These are phyloP conservation scores for Penicillium sp. DNA, from an alignment of 2,329 filamentous ascomycete species.

Conservation along the genomic window DNA sequence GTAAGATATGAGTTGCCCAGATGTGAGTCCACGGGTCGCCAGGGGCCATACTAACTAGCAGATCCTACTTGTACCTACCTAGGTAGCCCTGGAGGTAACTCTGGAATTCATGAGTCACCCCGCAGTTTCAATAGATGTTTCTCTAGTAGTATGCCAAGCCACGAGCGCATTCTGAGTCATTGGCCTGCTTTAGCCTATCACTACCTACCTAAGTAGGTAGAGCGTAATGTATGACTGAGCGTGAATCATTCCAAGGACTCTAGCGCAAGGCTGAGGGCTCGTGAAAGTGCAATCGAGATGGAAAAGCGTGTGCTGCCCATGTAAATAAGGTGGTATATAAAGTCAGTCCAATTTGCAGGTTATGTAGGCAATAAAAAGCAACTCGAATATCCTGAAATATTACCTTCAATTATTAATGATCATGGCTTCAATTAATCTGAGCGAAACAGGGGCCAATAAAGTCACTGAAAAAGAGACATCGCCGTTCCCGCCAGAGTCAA, in stretches of 20 bases:
- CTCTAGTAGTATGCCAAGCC: neutral
- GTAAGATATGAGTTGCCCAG: too few species aligned
- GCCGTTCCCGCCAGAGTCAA: neutral
- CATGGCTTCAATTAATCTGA: neutral
- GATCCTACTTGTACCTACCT: too few species aligned
- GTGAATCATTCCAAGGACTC: neutral
- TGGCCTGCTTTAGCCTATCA: neutral
- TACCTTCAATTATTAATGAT: too few species aligned
- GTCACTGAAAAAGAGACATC: neutral
- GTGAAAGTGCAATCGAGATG: neutral
- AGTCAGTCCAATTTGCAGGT: neutral
- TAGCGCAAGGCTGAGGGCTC: neutral
- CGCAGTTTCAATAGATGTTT: too few species aligned
- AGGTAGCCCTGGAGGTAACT: too few species aligned
- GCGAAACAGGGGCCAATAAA: neutral
- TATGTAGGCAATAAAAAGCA: neutral
- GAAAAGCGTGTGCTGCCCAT: neutral
- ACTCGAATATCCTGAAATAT: too few species aligned
- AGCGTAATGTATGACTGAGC: neutral
- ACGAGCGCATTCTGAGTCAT: neutral
- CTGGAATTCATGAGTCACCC: too few species aligned
- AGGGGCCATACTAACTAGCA: too few species aligned
- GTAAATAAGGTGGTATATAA: neutral
- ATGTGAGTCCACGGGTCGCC: too few species aligned
- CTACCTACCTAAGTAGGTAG: too few species aligned